Evolutionary conservation across 768 basidiomycete genomes (phyloP), one percentile per base, ranked within the genome.

Genomic region (Suillus variegatus): DNA sequence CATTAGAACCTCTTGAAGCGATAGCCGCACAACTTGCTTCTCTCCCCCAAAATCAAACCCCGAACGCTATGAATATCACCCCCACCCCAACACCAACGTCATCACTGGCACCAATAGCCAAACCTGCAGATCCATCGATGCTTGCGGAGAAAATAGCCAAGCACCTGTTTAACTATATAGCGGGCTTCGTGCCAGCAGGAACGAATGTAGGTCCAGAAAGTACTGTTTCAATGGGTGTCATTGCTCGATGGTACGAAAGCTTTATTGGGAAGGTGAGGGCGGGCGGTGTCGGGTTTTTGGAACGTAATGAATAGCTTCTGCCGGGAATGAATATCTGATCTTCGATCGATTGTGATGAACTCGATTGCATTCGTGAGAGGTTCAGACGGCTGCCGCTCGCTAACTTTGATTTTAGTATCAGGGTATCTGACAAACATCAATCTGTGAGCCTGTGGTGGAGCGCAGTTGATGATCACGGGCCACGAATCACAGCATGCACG

Each of bases 81-180:
- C 43, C 72, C 70, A 73, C 57, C 58, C 69, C 16, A 49, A 65
- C 2, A 49, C 71, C 54, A 71, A 72, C 60, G 35, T 43, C 62
- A 3, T 66, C 36, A 22, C 38, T 76, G 58, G 78, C 61, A 32
- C 74, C 64, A 72, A 73, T 71, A 12, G 61, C 73, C 12, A 66
- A 62, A 56, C 46, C 67, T 0, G 38, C 72, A 40, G 86, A 89
- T 70, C 82, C 89, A 20, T 81, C 81, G 14, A 61, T 82, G 10
- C 77, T 93, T 28, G 90, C 90, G 2, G 90, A 92, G 75, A 82
- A 84, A 52, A 84, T 92, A 63, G 88, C 89, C 28, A 90, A 88
- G 67, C 86, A 94, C 72, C 77, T 94, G 64, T 83, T 93, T 74
- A 91, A 92, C 69, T 93, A 92, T 68, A 68, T 93, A 7, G 85